Percentiles rank a stretch among this genome's conserved stretches.
phyloP scores from a whole-genome alignment of 2,329 filamentous ascomycete genomes.

The Calonectria hawksworthii region DNA sequence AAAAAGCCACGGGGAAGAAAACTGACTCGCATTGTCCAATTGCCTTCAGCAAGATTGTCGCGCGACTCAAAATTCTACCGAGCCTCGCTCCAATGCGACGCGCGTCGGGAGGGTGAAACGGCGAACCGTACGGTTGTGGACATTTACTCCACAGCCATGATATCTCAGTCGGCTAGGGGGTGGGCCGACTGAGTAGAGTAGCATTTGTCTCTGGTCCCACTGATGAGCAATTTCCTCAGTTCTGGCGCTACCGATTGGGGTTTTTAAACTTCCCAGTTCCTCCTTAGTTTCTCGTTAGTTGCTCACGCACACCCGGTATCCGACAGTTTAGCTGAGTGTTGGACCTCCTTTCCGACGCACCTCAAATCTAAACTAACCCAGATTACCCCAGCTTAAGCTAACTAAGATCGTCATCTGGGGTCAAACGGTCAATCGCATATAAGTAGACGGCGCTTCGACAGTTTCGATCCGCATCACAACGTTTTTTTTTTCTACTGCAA shows the following conservation, averaged over 20 bases:
- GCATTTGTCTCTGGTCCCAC: background rate
- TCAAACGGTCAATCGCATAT: background rate
- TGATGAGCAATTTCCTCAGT: background rate
- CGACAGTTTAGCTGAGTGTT: background rate
- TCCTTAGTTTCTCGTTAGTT: background rate
- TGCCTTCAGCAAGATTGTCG: background rate
- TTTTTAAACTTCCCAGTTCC: background rate
- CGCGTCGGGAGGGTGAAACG: background rate
- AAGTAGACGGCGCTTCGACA: background rate
- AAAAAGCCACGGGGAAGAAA: background rate
- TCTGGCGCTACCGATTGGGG: background rate
- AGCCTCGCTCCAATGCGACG: background rate
- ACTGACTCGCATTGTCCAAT: background rate
- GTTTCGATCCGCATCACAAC: background rate
- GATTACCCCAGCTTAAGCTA: background rate
- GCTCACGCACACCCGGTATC: background rate
- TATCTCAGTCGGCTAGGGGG: background rate
- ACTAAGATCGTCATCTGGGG: background rate
- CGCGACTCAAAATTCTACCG: background rate
- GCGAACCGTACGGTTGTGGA: background rate
- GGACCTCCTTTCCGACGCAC: background rate
- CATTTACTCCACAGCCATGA: background rate
- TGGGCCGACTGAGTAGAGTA: background rate
- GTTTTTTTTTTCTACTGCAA: background rate
- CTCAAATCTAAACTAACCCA: background rate